Evolutionary conservation across 768 basidiomycete genomes (phyloP), one percentile per base, ranked within the genome.

Genomic region (Agaricus bisporus): DNA sequence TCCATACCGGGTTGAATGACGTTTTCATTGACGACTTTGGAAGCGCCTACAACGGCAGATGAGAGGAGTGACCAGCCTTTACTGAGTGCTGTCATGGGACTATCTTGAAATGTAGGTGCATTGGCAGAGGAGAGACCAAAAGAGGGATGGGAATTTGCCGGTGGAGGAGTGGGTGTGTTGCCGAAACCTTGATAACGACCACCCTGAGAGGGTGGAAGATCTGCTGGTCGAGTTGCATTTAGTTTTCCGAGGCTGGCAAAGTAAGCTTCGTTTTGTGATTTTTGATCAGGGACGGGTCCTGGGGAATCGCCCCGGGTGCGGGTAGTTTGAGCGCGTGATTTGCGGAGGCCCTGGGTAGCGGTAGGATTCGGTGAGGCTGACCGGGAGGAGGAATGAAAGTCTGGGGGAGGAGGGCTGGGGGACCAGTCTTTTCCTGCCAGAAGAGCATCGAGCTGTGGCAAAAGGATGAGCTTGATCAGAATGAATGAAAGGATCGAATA

Each of bases 51-150:
- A 12, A 98, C 85, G 32, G 85, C 93, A 0, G 88, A 79, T 26
- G 91, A 88, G 64, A 99, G 86, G n/a, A 98, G 70, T 22, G 92
- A 91, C 97, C 97, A 98, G 42, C 95, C 93, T 72, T 98, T 98
- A 61, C 82, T 82, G 12, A 98, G 68, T 0, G 95, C 95, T 8
- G 81, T 83, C 36, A 86, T 68, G 0, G 95, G 95, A 63, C 92
- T 91, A 42, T 87, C 82, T 65, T 95, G 91, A 28, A 98, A 64
- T 0, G 84, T 78, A 0, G 95, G 95, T 10, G 86, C 85, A 32
- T 86, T 80, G 9, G 85, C 81, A 26, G 91, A 94, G 3, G 91
- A 91, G 39, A 90, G 72, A 5, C 78, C 74, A 61, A 77, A 84
- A 2, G 89, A 81, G 2, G 91, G 85, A 66, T 88, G 79, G 49